Percentiles rank a stretch among this genome's conserved stretches.
Evolutionary conservation across 805 yeast genomes (phyloP).

Genomic region (Candida coleopterorum): DNA sequence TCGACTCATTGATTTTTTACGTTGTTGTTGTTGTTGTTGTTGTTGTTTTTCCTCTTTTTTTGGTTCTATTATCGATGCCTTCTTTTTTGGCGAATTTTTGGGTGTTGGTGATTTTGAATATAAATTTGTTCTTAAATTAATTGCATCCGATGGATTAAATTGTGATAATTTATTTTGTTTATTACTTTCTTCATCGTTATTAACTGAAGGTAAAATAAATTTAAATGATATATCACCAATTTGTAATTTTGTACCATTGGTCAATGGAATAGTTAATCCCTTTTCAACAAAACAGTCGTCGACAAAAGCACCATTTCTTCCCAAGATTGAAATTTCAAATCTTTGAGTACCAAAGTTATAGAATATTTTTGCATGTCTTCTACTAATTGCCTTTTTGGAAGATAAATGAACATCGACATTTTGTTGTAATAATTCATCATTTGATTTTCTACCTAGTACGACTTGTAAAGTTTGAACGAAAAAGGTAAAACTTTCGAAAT

Average conservation of each 20-base stretch:
- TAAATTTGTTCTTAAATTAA: conserved; percentile 48
- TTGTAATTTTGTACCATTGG: conserved; percentile 79
- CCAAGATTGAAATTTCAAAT: conserved; percentile 86
- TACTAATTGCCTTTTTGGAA: conserved; percentile 84
- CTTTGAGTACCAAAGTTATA: conserved; percentile 95
- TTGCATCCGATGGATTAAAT: conserved; percentile 59
- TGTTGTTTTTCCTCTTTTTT: neutral
- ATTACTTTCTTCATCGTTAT: conserved; percentile 29
- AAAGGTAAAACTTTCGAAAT: conserved; percentile 88
- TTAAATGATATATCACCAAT: conserved; percentile 89
- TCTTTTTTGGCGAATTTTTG: conserved; percentile 10
- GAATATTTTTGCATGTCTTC: conserved; percentile 93
- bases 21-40: conserved; percentile 1
- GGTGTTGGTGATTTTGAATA: conserved; percentile 22
- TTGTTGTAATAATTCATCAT: conserved; percentile 47
- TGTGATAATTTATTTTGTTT: conserved; percentile 25
- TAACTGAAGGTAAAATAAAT: conserved; percentile 77
- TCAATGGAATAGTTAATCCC: conserved; percentile 85
- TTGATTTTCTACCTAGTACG: conserved; percentile 79
- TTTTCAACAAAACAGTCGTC: conserved; percentile 85
- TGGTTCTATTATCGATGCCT: neutral
- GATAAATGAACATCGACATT: conserved; percentile 92
- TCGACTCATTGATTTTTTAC: conserved; percentile 7
- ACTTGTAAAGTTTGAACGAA: conserved; percentile 96
- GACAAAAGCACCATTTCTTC: conserved; percentile 95